Conservation (phyloP, 2,329 filamentous ascomycete genomes). For the Diaporthe ilicicola region DNA sequence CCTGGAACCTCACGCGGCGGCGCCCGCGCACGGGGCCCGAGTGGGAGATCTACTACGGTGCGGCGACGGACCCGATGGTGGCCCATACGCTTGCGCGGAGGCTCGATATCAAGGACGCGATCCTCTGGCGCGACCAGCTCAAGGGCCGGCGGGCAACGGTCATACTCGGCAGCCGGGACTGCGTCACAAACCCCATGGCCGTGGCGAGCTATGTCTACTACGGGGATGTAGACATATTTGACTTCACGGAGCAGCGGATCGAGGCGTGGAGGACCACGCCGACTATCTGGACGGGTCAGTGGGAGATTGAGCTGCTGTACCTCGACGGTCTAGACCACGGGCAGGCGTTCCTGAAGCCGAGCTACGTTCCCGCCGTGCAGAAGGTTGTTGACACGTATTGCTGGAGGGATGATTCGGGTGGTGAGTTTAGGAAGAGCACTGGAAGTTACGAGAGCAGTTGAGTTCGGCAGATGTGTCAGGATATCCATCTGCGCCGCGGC, state of each 20-base stretch:
- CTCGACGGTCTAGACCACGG: conserved; percentile 14
- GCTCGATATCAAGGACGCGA: conserved; percentile 5
- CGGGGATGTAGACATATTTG: neutral
- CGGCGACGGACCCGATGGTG: conserved; percentile 71
- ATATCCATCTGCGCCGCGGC: neutral
- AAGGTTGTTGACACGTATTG: conserved; percentile 6
- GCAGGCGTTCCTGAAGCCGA: neutral
- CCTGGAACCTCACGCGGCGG: conserved; percentile 73
- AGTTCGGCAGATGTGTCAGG: neutral
- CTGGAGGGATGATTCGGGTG: neutral
- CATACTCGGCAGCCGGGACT: neutral
- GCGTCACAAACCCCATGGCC: neutral
- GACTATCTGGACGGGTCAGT: conserved; percentile 36
- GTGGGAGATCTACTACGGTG: conserved; percentile 76
- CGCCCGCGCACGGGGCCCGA: conserved; percentile 66
- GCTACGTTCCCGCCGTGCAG: neutral
- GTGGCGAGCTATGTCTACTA: conserved; percentile 9
- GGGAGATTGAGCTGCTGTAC: conserved; percentile 19
- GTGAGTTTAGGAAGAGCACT: conserved; percentile 12
- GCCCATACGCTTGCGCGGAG: conserved; percentile 63
- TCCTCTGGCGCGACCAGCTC: conserved; percentile 13
- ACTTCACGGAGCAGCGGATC: neutral
- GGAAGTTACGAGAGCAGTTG: conserved; percentile 2
- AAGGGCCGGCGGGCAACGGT: conserved; percentile 4
- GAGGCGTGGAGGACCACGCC: neutral